Percentiles rank a stretch among this genome's conserved stretches.
These are phyloP conservation scores for Calonectria honghensis DNA, from an alignment of 2,329 filamentous ascomycete species.

Conservation along the genomic window DNA sequence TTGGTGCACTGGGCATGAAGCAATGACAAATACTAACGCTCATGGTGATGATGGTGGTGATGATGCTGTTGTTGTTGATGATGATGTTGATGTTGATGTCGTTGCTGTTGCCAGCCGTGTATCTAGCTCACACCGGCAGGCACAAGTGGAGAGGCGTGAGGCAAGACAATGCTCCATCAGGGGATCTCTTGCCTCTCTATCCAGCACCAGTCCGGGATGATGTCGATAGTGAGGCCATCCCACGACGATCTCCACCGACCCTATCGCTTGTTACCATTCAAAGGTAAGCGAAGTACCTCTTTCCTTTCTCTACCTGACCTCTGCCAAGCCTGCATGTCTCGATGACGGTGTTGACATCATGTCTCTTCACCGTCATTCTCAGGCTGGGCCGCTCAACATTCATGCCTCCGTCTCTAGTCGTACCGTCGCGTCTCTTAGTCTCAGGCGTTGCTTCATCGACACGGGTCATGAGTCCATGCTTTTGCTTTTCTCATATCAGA, in stretches of 20 bases:
- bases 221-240: constrained; percentile 25
- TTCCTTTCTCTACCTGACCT: constrained; percentile 7
- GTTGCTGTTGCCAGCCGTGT: constrained; percentile 28
- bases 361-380: constrained; percentile 6
- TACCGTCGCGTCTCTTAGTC: constrained; percentile 28
- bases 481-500: constrained; percentile 37
- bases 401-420: constrained; percentile 9
- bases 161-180: constrained; percentile 13
- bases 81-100: constrained; percentile 23
- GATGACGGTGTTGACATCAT: constrained; percentile 1
- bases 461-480: constrained; percentile 45
- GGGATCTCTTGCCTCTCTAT: neutral
- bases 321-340: neutral
- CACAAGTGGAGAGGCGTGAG: constrained; percentile 24
- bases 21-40: constrained; percentile 37
- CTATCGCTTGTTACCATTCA: constrained; percentile 9
- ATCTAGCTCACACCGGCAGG: constrained; percentile 27
- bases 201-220: neutral
- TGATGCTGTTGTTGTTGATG: constrained; percentile 34
- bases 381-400: constrained; percentile 3
- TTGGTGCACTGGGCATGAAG: constrained; percentile 35
- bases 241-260: neutral
- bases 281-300: constrained; percentile 24
- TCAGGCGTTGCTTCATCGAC: constrained; percentile 41
- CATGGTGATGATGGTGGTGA: constrained; percentile 41